Conservation (phyloP, 2,329 filamentous ascomycete genomes). For the Tolypocladium endophyticum region DNA sequence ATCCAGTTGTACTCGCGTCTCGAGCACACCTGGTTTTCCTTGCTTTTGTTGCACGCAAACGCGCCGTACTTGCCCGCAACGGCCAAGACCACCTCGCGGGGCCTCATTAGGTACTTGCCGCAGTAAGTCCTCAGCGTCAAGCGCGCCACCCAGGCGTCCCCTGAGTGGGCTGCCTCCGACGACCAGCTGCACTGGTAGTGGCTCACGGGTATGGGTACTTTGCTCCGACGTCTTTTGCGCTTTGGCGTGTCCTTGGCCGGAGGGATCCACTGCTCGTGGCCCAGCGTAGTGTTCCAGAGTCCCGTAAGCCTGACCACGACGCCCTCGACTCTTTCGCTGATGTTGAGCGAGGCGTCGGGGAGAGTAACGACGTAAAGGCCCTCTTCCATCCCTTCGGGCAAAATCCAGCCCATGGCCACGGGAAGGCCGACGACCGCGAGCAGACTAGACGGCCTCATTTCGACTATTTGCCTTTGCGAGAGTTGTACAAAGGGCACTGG, state of each 20-base stretch:
- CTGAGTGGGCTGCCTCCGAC: too few relatives aligned
- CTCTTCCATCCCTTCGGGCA: slow-evolving; percentile 1
- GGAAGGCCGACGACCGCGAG: not conserved
- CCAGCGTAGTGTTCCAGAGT: not conserved
- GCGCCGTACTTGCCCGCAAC: not conserved
- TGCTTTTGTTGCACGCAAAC: slow-evolving; percentile 2
- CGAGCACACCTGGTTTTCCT: not conserved
- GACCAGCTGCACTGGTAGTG: not conserved
- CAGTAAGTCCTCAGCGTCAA: not conserved
- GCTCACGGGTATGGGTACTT: not conserved
- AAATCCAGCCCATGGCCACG: not conserved
- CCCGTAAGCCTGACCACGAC: not conserved
- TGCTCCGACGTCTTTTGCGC: too few relatives aligned
- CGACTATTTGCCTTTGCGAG: too few relatives aligned
- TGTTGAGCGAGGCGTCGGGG: not conserved
- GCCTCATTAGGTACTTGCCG: not conserved
- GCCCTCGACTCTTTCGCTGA: not conserved
- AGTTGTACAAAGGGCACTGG: not conserved
- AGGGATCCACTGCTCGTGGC: too few relatives aligned
- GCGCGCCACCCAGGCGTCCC: not conserved
- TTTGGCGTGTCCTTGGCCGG: too few relatives aligned
- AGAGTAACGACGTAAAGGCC: not conserved
- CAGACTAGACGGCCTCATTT: not conserved
- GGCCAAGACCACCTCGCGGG: not conserved
- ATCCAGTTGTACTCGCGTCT: not conserved